Percentiles rank a stretch among this genome's conserved stretches.
Conservation (phyloP, 2,329 filamentous ascomycete species). For the Cytospora mali region DNA sequence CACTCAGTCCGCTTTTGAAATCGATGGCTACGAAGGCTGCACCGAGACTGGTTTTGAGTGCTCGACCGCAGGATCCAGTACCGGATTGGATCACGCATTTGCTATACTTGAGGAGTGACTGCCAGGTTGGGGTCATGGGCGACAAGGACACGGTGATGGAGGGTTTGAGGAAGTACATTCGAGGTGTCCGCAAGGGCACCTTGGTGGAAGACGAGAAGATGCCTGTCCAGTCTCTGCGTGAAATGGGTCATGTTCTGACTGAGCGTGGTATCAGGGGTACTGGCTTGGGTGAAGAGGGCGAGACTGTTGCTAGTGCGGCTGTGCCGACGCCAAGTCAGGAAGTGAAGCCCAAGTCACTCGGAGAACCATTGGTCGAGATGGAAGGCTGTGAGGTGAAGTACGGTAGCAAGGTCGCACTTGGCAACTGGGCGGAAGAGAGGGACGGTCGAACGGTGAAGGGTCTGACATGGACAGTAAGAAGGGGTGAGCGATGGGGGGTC, state of each 20-base stretch:
- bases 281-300: constrained; percentile 39
- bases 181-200: constrained; percentile 48
- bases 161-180: constrained; percentile 52
- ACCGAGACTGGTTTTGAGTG: constrained; percentile 75
- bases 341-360: constrained; percentile 38
- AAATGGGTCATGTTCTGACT: constrained; percentile 53
- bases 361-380: constrained; percentile 84
- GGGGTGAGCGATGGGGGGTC: constrained; percentile 86
- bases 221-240: constrained; percentile 50
- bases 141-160: constrained; percentile 64
- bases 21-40: constrained; percentile 65
- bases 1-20: constrained; percentile 71
- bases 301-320: constrained; percentile 13
- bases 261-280: constrained; percentile 42
- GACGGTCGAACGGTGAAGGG: constrained; percentile 59
- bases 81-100: constrained; percentile 91
- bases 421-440: constrained; percentile 72
- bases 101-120: constrained; percentile 69
- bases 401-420: constrained; percentile 74
- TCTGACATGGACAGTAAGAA: constrained; percentile 78
- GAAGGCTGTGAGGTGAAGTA: constrained; percentile 81
- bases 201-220: constrained; percentile 50
- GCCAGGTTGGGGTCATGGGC: constrained; percentile 68
- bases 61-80: constrained; percentile 82
- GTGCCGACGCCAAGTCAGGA: constrained; percentile 8